These are phyloP conservation scores for Cyberlindnera euphorbiae DNA, from an alignment of 805 yeast species.

Conservation along the genomic window DNA sequence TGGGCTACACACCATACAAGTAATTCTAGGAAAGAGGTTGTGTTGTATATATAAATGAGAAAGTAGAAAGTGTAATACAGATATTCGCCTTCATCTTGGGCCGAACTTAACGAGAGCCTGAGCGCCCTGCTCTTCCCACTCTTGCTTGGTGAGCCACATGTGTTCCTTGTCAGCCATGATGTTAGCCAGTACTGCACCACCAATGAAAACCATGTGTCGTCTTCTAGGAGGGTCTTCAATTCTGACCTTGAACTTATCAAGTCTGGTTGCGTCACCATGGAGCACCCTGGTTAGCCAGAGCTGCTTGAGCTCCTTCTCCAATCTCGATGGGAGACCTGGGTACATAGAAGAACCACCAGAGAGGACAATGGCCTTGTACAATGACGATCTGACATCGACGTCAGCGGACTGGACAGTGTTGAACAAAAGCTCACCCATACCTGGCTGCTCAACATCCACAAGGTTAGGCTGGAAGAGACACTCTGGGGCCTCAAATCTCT, in stretches of 20 bases:
- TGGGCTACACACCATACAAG: too few species aligned
- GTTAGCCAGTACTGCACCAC: constrained; percentile 96
- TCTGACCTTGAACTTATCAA: constrained; percentile 89
- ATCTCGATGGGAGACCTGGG: constrained; percentile 93
- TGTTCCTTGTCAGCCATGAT: constrained; percentile 98
- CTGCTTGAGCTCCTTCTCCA: constrained; percentile 94
- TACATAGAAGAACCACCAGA: constrained; percentile 99
- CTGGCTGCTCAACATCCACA: constrained; percentile 95
- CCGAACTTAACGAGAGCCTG: constrained; percentile 83
- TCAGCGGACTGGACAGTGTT: constrained; percentile 94
- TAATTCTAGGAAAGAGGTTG: too few species aligned
- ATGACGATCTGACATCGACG: constrained; percentile 83
- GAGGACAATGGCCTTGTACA: constrained; percentile 87
- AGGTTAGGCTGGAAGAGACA: constrained; percentile 93
- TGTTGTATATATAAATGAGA: neutral
- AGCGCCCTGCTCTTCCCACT: constrained; percentile 97
- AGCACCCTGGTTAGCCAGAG: constrained; percentile 89
- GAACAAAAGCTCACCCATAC: constrained; percentile 89
- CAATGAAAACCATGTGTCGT: constrained; percentile 97
- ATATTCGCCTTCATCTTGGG: constrained; percentile 53
- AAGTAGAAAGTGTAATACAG: constrained; percentile 1
- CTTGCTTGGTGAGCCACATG: constrained; percentile 94
- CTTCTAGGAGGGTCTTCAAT: constrained; percentile 99
- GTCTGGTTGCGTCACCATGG: constrained; percentile 78
- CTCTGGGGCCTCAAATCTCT: constrained; percentile 95